These are phyloP conservation scores for Kwoniella shivajii DNA, from an alignment of 1,284 basidiomycete genomes.

Conservation along the genomic window DNA sequence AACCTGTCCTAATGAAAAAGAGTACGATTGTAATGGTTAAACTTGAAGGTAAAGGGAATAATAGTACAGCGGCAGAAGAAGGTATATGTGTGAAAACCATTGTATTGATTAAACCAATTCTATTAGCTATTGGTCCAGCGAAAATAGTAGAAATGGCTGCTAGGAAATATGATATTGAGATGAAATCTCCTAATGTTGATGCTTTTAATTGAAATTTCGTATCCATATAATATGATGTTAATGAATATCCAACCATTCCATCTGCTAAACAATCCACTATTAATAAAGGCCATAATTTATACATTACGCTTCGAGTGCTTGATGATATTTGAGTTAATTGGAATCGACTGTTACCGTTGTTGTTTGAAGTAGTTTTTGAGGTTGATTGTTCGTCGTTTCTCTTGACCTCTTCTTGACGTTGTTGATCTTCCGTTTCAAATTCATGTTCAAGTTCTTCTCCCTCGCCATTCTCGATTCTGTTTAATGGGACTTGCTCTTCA, in stretches of 20 bases:
- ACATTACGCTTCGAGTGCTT: constrained; percentile 21
- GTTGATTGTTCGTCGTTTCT: not conserved
- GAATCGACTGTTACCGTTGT: not conserved
- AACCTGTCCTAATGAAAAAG: constrained; percentile 25
- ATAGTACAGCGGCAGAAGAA: constrained; percentile 26
- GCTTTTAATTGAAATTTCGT: constrained; percentile 18
- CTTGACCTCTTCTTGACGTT: constrained; percentile 1
- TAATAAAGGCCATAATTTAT: constrained; percentile 25
- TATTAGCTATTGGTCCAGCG: constrained; percentile 29
- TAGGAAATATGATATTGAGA: constrained; percentile 28
- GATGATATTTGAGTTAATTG: constrained; percentile 18
- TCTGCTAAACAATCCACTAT: constrained; percentile 22
- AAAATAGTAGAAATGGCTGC: constrained; percentile 28
- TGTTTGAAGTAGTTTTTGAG: not conserved
- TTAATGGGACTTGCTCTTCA: constrained; percentile 8
- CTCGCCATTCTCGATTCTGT: not conserved
- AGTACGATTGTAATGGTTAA: constrained; percentile 19
- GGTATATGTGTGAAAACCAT: constrained; percentile 39
- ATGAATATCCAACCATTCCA: constrained; percentile 26
- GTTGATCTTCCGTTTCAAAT: not conserved
- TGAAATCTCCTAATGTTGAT: constrained; percentile 26
- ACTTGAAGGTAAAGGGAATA: constrained; percentile 22
- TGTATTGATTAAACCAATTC: constrained; percentile 30
- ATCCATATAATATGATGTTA: constrained; percentile 27
- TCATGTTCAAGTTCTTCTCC: constrained; percentile 2